phyloP scores from a whole-genome alignment of 2,329 filamentous ascomycete species.

The Ascochyta clinopodiicola region DNA sequence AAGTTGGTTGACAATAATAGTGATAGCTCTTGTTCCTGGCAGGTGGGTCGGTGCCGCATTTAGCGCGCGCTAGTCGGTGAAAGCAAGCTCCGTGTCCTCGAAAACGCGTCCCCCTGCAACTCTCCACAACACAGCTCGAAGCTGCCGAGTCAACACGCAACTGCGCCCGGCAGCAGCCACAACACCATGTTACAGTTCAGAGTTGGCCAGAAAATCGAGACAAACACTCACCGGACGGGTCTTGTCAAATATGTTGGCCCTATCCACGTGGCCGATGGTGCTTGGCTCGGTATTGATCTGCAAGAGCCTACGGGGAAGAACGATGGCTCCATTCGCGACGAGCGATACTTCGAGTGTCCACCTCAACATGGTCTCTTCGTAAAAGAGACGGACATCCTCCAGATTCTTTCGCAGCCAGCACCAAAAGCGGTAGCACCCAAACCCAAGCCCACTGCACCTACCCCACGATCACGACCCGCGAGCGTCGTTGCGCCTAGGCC shows the following conservation, averaged over 20 bases:
- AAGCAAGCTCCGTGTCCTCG: slow-evolving; percentile 10
- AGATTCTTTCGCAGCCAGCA: slow-evolving; percentile 54
- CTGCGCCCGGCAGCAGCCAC: slow-evolving; percentile 13
- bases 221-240: slow-evolving; percentile 78
- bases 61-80: slow-evolving; percentile 13
- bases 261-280: slow-evolving; percentile 81
- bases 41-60: background rate
- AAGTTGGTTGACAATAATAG: background rate
- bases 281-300: slow-evolving; percentile 91
- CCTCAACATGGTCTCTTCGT: slow-evolving; percentile 83
- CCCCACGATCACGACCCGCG: slow-evolving; percentile 30
- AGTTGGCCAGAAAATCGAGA: slow-evolving; percentile 75
- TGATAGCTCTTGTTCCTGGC: background rate
- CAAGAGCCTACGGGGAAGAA: slow-evolving; percentile 87
- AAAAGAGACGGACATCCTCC: slow-evolving; percentile 70
- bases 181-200: slow-evolving; percentile 37
- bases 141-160: slow-evolving; percentile 17
- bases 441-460: slow-evolving; percentile 20
- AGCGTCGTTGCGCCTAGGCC: slow-evolving; percentile 29
- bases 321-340: slow-evolving; percentile 86
- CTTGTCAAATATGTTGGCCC: slow-evolving; percentile 80
- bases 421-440: slow-evolving; percentile 42
- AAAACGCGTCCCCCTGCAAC: slow-evolving; percentile 12
- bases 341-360: slow-evolving; percentile 85
- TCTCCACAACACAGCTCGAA: slow-evolving; percentile 15